Base-by-base conservation (phyloP, 169 alveolate species). In the Ichthyophthirius multifiliis region DNA sequence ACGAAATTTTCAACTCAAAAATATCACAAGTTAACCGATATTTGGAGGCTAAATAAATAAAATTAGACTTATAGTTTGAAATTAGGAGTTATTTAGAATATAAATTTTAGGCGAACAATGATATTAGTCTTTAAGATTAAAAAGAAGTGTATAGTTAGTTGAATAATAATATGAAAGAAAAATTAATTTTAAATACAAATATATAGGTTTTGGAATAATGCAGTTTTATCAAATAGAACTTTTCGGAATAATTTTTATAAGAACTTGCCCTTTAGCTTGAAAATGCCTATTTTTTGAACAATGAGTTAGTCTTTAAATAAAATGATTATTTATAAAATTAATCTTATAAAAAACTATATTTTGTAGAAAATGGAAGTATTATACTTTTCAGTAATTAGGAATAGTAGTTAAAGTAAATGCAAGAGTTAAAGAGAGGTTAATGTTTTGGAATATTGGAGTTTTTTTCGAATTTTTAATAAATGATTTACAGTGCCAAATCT, bases 371-470 rank as follows among this genome's bases (percentile, higher is more conserved):
- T 7, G 71, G 71, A 20, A n/a, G n/a, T n/a, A n/a, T n/a, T n/a
- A n/a, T n/a, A n/a, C n/a, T n/a, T n/a, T n/a, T n/a, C n/a, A n/a
- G n/a, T n/a, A n/a, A 55, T 27, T 3, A 34, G 7, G 34, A 7
- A 3, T 55, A 20, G 3, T 55, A 12, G 4, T 55, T 20, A 71
- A 39, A 74, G 55, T 13, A 18, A 18, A 30, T 20, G 30, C 43
- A 30, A 27, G 41, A 41, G 76, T 45, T 2, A 62, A 74, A 20
- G 35, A 45, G n/a, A n/a, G n/a, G n/a, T n/a, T n/a, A n/a, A n/a
- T n/a, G n/a, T 30, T 45, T 81, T 27, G 86, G 86, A 27, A n/a
- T 45, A 15, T 55, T 46, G 55, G 67, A 73, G 34, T 81, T 81
- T 13, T 47, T 81, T 30, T n/a, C n/a, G n/a, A 73, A 16, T 55